These are phyloP conservation scores for Citrus sp. DNA, from an alignment of 345 rosid genomes.

Conservation along the genomic window DNA sequence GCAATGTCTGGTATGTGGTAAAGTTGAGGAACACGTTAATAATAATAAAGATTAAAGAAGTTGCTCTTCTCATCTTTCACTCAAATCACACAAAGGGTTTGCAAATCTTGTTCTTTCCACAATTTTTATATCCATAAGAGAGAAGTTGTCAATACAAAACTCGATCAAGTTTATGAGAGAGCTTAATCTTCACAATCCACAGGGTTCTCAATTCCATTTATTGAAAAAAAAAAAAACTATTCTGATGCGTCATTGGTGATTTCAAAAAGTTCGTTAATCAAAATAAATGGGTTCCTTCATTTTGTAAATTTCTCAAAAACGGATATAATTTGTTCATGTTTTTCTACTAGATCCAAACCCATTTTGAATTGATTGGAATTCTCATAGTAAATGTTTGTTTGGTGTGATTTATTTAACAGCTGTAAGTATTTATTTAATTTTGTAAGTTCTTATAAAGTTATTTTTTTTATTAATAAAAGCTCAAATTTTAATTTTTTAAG, in stretches of 20 bases:
- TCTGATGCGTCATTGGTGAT: background rate
- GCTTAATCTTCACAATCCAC: background rate
- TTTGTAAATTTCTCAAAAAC: no score
- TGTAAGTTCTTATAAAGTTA: no score
- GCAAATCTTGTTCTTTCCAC: background rate
- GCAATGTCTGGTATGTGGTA: background rate
- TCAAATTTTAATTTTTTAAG: no score
- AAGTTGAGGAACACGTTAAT: background rate
- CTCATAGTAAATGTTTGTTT: no score
- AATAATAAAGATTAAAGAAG: background rate
- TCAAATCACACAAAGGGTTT: background rate
- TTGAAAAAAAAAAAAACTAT: no score
- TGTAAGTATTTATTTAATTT: no score
- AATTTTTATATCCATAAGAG: background rate
- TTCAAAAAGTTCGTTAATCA: background rate
- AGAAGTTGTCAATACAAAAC: background rate
- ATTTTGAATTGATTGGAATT: no score
- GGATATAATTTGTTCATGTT: no score
- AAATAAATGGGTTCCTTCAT: background rate
- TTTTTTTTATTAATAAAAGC: no score
- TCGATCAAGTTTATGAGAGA: background rate
- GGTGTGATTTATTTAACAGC: no score
- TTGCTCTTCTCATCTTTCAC: background rate
- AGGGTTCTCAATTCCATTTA: background rate
- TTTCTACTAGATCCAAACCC: no score